Conservation (phyloP, 306 rosid genomes). For the Vicia sativa region DNA sequence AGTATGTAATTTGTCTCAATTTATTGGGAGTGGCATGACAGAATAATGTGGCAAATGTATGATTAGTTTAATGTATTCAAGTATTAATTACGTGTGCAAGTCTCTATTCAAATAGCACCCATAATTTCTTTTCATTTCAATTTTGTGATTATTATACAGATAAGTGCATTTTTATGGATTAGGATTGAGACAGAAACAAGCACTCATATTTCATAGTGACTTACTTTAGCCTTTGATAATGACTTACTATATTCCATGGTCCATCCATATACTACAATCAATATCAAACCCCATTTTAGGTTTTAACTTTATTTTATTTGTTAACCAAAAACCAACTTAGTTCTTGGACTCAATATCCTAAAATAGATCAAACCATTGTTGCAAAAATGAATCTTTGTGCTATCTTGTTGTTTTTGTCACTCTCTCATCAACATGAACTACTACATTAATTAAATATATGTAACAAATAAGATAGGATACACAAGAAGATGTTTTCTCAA, state of each 20-base stretch:
- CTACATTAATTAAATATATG: slow-evolving; percentile 23
- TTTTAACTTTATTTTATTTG: slow-evolving; percentile 24
- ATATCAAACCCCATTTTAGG: slow-evolving; percentile 38
- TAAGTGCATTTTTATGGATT: no score
- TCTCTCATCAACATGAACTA: slow-evolving; percentile 29
- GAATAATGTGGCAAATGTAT: no score
- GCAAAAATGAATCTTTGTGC: slow-evolving; percentile 30
- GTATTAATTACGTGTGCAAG: no score
- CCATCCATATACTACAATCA: slow-evolving; percentile 34
- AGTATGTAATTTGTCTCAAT: no score
- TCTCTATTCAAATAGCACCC: no score
- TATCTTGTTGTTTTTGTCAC: slow-evolving; percentile 10
- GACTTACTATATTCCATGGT: slow-evolving; percentile 43
- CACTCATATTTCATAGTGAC: slow-evolving; percentile 40
- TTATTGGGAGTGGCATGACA: no score
- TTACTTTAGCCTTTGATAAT: slow-evolving; percentile 44
- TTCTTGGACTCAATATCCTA: slow-evolving; percentile 5
- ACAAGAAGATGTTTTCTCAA: slow-evolving; percentile 13
- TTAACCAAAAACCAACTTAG: slow-evolving; percentile 35
- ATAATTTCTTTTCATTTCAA: no score
- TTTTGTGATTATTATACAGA: no score
- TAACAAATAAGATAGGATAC: slow-evolving; percentile 13
- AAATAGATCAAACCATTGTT: slow-evolving; percentile 30
- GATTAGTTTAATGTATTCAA: no score
- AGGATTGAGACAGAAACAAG: slow-evolving; percentile 12